Evolutionary conservation across 108 stramenopile genomes (phyloP).

Genomic region (Cyclotella sp.): DNA sequence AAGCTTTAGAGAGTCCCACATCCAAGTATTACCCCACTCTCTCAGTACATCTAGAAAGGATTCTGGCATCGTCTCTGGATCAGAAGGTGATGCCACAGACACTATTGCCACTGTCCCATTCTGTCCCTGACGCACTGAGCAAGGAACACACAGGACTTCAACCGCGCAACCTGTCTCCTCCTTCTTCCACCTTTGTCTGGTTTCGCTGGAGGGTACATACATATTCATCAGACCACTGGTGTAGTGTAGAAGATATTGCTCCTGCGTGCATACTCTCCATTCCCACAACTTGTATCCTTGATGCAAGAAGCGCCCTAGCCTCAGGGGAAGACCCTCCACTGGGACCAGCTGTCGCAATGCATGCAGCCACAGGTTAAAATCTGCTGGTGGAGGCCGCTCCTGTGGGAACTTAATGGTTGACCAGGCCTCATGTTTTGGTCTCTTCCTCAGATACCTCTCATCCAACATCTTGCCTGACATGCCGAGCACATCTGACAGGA

Average conservation of each 20-base stretch:
- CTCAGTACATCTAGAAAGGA: slow-evolving; percentile 8
- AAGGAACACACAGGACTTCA: not conserved
- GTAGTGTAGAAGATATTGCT: not conserved
- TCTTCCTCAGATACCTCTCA: not conserved
- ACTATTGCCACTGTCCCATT: not conserved
- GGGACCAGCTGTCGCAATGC: not conserved
- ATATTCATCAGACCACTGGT: not conserved
- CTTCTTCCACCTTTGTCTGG: not conserved
- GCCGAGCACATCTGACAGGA: slow-evolving; percentile 11
- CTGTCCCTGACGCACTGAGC: not conserved
- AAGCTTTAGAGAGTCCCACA: slow-evolving; percentile 18
- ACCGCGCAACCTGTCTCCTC: not conserved
- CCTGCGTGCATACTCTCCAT: not conserved
- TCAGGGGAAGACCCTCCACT: not conserved
- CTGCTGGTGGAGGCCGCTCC: not conserved
- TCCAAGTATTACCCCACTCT: slow-evolving; percentile 22
- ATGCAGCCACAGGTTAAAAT: not conserved
- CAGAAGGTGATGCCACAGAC: not conserved
- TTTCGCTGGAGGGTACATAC: not conserved
- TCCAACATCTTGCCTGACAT: not conserved
- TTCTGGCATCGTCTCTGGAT: not conserved
- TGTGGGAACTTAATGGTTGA: not conserved
- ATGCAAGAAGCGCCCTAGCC: not conserved
- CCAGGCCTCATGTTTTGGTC: not conserved
- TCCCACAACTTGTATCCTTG: not conserved